Evolutionary conservation across 2,329 filamentous ascomycete species (phyloP).

Genomic region (Plectosphaerella plurivora): DNA sequence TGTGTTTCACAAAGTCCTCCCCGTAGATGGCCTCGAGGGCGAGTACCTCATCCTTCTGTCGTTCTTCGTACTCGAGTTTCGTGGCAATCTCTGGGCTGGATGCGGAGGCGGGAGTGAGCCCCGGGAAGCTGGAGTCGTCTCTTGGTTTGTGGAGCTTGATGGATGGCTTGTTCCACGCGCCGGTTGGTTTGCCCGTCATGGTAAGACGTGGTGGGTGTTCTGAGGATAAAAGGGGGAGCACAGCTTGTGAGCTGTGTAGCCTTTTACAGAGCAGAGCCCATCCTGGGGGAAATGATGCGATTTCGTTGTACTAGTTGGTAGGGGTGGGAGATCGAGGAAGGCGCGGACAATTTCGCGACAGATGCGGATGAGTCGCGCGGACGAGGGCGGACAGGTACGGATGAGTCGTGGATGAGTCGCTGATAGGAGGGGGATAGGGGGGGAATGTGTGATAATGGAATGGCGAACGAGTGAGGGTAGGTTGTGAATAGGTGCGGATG

Average conservation of each 20-base stretch:
- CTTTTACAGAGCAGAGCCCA: slow-evolving; percentile 43
- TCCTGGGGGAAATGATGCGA: slow-evolving; percentile 15
- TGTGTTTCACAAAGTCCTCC: slow-evolving; percentile 77
- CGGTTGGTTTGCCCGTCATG: slow-evolving; percentile 50
- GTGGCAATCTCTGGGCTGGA: slow-evolving; percentile 15
- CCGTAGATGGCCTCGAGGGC: slow-evolving; percentile 84
- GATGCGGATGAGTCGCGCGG: neutral
- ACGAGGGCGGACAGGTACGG: slow-evolving; percentile 5
- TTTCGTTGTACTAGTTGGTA: neutral
- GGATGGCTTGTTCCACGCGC: slow-evolving; percentile 42
- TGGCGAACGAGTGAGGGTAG: too few species aligned
- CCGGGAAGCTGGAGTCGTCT: slow-evolving; percentile 47
- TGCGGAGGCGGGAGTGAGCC: slow-evolving; percentile 31
- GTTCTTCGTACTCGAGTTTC: slow-evolving; percentile 70
- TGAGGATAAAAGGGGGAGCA: slow-evolving; percentile 26
- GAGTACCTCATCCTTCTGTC: slow-evolving; percentile 83
- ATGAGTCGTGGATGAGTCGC: neutral
- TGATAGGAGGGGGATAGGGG: slow-evolving; percentile 9
- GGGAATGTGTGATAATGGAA: too few species aligned
- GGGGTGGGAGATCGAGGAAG: neutral
- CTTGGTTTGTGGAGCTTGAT: slow-evolving; percentile 32
- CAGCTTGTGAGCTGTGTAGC: slow-evolving; percentile 48
- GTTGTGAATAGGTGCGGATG: too few species aligned
- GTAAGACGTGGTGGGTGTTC: slow-evolving; percentile 13
- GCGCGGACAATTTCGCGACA: too few species aligned